Percentiles rank a stretch among this genome's conserved stretches.
These are phyloP conservation scores for Parachaetomium inaequale DNA, from an alignment of 495 filamentous ascomycete genomes.

Conservation along the genomic window DNA sequence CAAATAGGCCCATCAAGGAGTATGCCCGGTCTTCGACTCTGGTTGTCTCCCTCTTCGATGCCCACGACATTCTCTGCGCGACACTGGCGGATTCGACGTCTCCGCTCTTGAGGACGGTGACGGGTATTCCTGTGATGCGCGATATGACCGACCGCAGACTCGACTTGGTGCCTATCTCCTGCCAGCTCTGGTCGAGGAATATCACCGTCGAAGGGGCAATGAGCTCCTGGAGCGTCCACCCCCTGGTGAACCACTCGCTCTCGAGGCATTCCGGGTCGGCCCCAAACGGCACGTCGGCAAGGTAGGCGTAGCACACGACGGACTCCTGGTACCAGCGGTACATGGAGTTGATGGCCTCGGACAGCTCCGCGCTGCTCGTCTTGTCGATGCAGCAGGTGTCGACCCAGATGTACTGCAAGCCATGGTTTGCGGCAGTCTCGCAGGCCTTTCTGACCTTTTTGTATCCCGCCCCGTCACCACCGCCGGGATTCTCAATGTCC, in stretches of 20 bases:
- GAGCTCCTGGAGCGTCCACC: slow-evolving; percentile 45
- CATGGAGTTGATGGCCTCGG: slow-evolving; percentile 48
- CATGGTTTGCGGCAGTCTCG: slow-evolving; percentile 19
- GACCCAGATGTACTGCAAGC: slow-evolving; percentile 36
- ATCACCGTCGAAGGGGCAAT: slow-evolving; percentile 32
- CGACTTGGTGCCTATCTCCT: not conserved
- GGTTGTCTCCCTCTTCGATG: slow-evolving; percentile 8
- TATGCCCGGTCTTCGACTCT: slow-evolving; percentile 20
- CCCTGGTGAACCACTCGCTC: slow-evolving; percentile 34
- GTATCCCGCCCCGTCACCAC: not conserved
- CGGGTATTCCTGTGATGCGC: not conserved
- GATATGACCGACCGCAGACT: not conserved
- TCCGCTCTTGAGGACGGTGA: not conserved
- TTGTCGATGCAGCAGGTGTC: slow-evolving; percentile 48
- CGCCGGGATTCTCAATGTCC: not conserved
- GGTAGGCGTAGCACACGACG: slow-evolving; percentile 32
- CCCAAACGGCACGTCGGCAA: slow-evolving; percentile 2
- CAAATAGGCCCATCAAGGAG: slow-evolving; percentile 21
- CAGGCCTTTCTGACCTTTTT: slow-evolving; percentile 33
- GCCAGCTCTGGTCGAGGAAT: slow-evolving; percentile 23
- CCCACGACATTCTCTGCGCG: slow-evolving; percentile 20
- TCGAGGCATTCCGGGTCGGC: too few relatives aligned
- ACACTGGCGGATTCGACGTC: not conserved
- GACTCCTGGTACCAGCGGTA: slow-evolving; percentile 37
- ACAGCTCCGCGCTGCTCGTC: slow-evolving; percentile 39